Percentiles rank a stretch among this genome's conserved stretches.
Conservation (phyloP, 1,284 basidiomycete species). For the Leccinum cinnamomeum region DNA sequence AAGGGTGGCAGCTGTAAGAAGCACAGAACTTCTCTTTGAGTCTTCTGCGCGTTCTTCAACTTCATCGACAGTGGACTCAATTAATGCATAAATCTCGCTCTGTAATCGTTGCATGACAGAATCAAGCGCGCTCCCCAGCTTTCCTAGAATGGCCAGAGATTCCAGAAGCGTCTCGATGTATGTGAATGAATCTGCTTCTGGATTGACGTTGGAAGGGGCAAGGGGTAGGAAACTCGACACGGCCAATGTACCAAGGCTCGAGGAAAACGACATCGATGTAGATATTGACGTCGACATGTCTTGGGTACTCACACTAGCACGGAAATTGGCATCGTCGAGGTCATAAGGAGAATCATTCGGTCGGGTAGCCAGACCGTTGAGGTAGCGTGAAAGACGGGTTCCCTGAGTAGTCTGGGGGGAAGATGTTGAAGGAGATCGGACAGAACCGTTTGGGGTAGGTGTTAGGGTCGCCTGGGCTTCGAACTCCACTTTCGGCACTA, state of each 20-base stretch:
- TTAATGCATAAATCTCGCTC: constrained; percentile 81
- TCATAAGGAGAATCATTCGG: constrained; percentile 82
- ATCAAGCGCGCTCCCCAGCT: constrained; percentile 85
- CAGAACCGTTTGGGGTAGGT: constrained; percentile 31
- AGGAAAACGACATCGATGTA: constrained; percentile 29
- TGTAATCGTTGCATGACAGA: constrained; percentile 82
- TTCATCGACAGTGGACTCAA: constrained; percentile 88
- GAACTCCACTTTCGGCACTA: constrained; percentile 61
- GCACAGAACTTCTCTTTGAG: constrained; percentile 53
- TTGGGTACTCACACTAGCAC: constrained; percentile 29
- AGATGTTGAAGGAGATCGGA: constrained; percentile 39
- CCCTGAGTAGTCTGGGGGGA: constrained; percentile 32
- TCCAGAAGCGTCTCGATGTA: constrained; percentile 96
- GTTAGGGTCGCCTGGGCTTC: constrained; percentile 45
- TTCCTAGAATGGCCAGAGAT: constrained; percentile 87
- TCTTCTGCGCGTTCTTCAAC: constrained; percentile 86
- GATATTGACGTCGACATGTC: constrained; percentile 33
- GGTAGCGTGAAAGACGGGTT: constrained; percentile 60
- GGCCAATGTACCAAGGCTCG: constrained; percentile 24
- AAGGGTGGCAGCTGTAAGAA: constrained; percentile 32
- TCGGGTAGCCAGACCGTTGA: constrained; percentile 70
- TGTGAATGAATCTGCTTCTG: constrained; percentile 90
- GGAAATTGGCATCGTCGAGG: constrained; percentile 55
- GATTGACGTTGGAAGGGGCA: constrained; percentile 50
- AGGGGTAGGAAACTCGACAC: constrained; percentile 16